Evolutionary conservation across 1,139 yeast species (phyloP), one percentile per base, ranked within the genome.

Genomic region (Saccharomyces hybrid): DNA sequence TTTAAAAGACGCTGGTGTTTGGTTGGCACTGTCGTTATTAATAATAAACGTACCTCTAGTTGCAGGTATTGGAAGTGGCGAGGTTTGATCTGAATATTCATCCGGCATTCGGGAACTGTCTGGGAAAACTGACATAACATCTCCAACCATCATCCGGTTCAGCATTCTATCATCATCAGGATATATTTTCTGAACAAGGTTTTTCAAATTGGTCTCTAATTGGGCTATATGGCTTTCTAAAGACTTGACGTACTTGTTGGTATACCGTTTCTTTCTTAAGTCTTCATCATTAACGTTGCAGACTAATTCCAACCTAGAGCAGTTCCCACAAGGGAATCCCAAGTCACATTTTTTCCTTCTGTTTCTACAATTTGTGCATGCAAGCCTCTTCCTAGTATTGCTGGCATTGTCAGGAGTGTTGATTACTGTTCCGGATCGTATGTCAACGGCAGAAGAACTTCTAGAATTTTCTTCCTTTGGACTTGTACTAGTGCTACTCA

Each of bases 261-360:
- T 74, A 4, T 81, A 80, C 52, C 85, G 69, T 57, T 75, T 77
- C 61, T 79, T 80, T 50, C 86, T 68, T 72, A 77, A 70, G 63
- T 82, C 86, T 54, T 73, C 72, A 7, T 75, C 73, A n/a, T 77
- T 74, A 48, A 75, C 75, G 28, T 79, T 71, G 63, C 86, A 82
- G 49, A 76, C 79, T 11, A 75, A 71, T 2, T 73, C 72, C 5
- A 76, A 70, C 55, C 73, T 74, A 26, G 66, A 64, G 64, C 86
- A 82, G 51, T 74, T 74, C 25, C 74, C 69, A 60, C 86, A 82
- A 0, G 85, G 85, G 51, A 65, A 68, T 8, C 73, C 74, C 53
- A 74, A 70, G 60, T 79, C 76, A 64, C 86, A 82, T 64, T 78
- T 79, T 59, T 80, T 79, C 28, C 73, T 61, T 53, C 71, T 60